A percentile compares a stretch with the other conserved stretches of the same genome.
These are phyloP conservation scores for Cercis canadensis DNA, from an alignment of 306 rosid species.

Conservation along the genomic window DNA sequence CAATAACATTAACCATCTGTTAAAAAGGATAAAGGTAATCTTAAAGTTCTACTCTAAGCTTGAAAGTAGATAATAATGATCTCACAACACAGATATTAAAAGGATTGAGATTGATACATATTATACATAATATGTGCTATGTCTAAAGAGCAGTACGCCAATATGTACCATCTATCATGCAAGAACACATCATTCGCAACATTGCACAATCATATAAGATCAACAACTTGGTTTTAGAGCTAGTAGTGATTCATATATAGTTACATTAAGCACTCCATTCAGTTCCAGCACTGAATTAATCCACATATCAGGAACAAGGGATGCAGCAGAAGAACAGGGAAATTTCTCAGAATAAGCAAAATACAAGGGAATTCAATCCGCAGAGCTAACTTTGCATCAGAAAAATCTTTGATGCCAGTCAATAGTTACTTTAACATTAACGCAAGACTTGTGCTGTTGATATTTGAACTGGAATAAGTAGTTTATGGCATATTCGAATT, in stretches of 20 bases:
- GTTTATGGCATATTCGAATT: neutral
- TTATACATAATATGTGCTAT: too few relatives aligned
- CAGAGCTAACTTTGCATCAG: neutral
- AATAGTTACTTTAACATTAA: neutral
- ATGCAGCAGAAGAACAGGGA: neutral
- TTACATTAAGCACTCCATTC: neutral
- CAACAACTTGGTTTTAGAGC: too few relatives aligned
- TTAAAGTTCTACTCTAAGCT: neutral
- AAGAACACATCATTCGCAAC: neutral
- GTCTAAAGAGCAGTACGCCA: neutral
- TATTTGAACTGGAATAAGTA: neutral
- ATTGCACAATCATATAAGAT: neutral
- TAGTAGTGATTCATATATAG: too few relatives aligned
- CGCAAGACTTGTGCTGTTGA: neutral
- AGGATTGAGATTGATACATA: too few relatives aligned
- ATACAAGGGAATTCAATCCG: neutral
- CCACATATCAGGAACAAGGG: too few relatives aligned
- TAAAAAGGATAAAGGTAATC: neutral
- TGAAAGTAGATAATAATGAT: slow-evolving; percentile 2
- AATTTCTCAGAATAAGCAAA: neutral
- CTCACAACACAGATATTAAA: neutral
- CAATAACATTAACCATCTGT: neutral
- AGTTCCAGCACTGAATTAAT: neutral
- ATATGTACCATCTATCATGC: neutral
- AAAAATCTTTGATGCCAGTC: neutral